phyloP scores from a whole-genome alignment of 1,139 yeast genomes.

The Scheffersomyces insectosa region DNA sequence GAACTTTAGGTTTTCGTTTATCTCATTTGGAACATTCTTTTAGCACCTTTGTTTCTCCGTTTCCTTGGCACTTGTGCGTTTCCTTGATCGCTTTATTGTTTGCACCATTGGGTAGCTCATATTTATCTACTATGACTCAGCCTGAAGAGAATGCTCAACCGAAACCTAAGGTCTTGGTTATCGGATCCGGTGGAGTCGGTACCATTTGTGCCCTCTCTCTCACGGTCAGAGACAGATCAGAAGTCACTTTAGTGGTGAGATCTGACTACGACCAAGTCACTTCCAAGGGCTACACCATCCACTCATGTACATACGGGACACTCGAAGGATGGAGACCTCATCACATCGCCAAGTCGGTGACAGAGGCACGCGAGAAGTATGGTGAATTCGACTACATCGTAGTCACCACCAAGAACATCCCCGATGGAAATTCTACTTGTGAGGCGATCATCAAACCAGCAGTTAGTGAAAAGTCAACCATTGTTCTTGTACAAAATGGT shows the following conservation, averaged over 20 bases:
- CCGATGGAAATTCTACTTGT: conserved; percentile 56
- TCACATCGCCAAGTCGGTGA: conserved; percentile 40
- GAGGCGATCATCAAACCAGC: conserved; percentile 63
- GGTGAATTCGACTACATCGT: conserved; percentile 68
- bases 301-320: conserved; percentile 63
- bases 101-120: too few species aligned
- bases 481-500: conserved; percentile 60
- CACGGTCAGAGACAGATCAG: conserved; percentile 13
- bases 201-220: conserved; percentile 22
- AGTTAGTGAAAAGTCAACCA: conserved; percentile 32
- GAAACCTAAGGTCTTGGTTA: conserved; percentile 30
- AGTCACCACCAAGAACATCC: conserved; percentile 72
- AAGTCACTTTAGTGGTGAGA: conserved; percentile 62
- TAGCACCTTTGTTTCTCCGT: too few species aligned
- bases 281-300: conserved; percentile 56
- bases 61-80: too few species aligned
- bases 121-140: too few species aligned
- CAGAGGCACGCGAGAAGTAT: conserved; percentile 39
- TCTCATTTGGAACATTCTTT: too few species aligned
- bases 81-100: too few species aligned
- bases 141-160: too few species aligned
- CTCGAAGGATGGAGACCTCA: conserved; percentile 56
- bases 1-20: too few species aligned
- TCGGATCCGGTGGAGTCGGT: conserved; percentile 44
- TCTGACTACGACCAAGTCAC: conserved; percentile 61